Conservation (phyloP, 176 grass and related monocot species). For the Paspalum vaginatum region DNA sequence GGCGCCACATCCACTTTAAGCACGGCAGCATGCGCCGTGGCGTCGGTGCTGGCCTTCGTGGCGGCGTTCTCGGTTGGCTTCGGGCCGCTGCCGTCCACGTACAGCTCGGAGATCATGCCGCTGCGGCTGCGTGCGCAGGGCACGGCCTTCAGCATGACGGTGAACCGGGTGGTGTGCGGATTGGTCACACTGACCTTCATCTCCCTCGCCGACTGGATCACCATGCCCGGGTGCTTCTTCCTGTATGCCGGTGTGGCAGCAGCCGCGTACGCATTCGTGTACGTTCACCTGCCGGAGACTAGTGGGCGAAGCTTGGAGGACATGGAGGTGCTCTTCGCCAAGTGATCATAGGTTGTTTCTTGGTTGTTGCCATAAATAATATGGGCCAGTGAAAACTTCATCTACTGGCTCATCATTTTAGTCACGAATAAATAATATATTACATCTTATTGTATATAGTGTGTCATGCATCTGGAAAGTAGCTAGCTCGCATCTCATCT, state of each 20-base stretch:
- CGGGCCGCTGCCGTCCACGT: slow-evolving; percentile 39
- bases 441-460: too few species aligned
- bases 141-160: slow-evolving; percentile 24
- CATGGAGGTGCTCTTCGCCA: slow-evolving; percentile 43
- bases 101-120: slow-evolving; percentile 52
- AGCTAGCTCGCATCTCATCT: too few species aligned
- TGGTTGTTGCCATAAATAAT: too few species aligned
- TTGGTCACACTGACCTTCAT: slow-evolving; percentile 59
- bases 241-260: slow-evolving; percentile 37
- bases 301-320: slow-evolving; percentile 50
- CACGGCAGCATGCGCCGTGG: neutral
- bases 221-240: slow-evolving; percentile 56
- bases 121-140: slow-evolving; percentile 56
- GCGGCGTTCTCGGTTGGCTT: slow-evolving; percentile 54
- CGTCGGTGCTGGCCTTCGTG: slow-evolving; percentile 37
- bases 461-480: too few species aligned
- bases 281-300: slow-evolving; percentile 43
- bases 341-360: too few species aligned
- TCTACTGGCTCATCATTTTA: too few species aligned
- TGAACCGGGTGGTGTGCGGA: slow-evolving; percentile 41
- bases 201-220: slow-evolving; percentile 47
- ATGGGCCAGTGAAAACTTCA: too few species aligned
- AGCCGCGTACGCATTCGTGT: slow-evolving; percentile 35
- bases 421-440: too few species aligned
- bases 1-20: neutral